Conservation (phyloP, 2,329 filamentous ascomycete species). For the Penicillium sp. region DNA sequence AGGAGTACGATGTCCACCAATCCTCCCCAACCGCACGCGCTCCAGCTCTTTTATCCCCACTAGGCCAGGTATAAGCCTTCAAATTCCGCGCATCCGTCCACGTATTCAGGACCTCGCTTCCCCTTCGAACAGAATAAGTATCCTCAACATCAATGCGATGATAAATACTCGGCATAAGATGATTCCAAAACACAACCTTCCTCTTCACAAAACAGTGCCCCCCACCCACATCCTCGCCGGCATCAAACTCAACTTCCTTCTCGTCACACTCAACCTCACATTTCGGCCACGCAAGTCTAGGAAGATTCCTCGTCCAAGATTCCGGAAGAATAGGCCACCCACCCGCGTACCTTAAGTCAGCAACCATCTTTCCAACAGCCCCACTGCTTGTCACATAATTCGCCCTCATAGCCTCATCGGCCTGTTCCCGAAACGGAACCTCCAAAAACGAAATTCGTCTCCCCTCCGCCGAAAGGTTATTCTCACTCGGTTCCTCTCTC, state of each 20-base stretch:
- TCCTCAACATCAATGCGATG: constrained; percentile 35
- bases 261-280: constrained; percentile 17
- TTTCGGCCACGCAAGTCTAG: constrained; percentile 19
- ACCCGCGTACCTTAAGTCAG: constrained; percentile 13
- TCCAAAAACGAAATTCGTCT: constrained; percentile 31
- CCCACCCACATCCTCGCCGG: not conserved
- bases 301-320: constrained; percentile 6
- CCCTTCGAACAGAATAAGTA: constrained; percentile 29
- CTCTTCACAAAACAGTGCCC: constrained; percentile 4
- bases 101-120: constrained; percentile 8
- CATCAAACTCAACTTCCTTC: constrained; percentile 4
- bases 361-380: constrained; percentile 11
- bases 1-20: constrained; percentile 48
- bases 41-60: not conserved
- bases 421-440: constrained; percentile 32
- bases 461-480: constrained; percentile 30
- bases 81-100: constrained; percentile 17
- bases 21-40: constrained; percentile 22
- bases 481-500: constrained; percentile 34
- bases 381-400: constrained; percentile 14
- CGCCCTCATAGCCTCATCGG: constrained; percentile 25
- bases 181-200: constrained; percentile 22
- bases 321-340: constrained; percentile 14
- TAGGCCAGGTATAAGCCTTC: constrained; percentile 31
- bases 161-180: constrained; percentile 16